Evolutionary conservation across 129 eudicot species (phyloP), one percentile per base, ranked within the genome.

Genomic region (Arctium lappa): DNA sequence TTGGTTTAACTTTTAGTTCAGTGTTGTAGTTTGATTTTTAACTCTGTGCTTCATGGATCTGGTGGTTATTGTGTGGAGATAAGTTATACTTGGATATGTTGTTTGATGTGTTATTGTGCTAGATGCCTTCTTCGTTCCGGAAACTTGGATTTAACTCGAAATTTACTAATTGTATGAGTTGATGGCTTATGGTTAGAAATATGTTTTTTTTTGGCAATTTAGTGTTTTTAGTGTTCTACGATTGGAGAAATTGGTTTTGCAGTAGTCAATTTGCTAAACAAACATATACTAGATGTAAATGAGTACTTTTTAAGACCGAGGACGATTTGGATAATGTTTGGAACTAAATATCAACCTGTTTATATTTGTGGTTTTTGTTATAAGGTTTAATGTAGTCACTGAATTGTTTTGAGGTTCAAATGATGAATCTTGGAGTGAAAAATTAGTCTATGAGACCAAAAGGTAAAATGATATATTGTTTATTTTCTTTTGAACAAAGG

Each of bases 21-120:
- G 70, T 69, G 68, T 79, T 79, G 7, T 48, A 65, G 69, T 70
- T 62, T 44, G n/a, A 73, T 16, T 60, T 22, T 33, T 50, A 36
- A 16, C 37, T 8, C 34, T 44, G 44, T 60, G 72, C 10, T n/a
- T 1, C 5, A 42, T 79, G 83, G 86, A 86, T 81, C 85, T 75
- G 86, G 39, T 71, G 37, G 69, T 18, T 73, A 16, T 66, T 48
- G 36, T 15, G 15, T 60, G 33, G 42, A 74, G 8, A 30, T 6
- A 11, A 40, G 9, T 46, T 76, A 69, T 10, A 70, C 31, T 72
- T 15, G 6, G 1, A 30, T 36, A 15, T 72, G 56, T 22, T 53
- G 73, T 22, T 36, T 76, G 71, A 65, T 65, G 66, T 65, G 1
- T 18, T 66, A 69, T 48, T 42, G 36, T 76, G 32, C 50, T 48